phyloP scores from a whole-genome alignment of 805 yeast genomes.

The Ogataea neopini region DNA sequence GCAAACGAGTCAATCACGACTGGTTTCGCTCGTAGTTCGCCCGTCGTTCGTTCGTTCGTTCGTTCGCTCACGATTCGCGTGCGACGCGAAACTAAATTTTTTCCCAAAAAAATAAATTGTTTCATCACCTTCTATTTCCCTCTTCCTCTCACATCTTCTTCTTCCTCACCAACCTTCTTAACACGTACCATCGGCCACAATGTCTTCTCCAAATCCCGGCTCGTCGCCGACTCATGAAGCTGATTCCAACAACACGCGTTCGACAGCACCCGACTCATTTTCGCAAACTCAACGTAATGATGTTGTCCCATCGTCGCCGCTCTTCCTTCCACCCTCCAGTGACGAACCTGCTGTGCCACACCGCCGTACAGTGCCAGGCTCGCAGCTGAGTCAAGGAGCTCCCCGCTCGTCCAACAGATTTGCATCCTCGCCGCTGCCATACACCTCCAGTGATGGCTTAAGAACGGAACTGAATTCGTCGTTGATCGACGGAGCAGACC shows the following conservation, averaged over 20 bases:
- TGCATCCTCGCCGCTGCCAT: slow-evolving; percentile 52
- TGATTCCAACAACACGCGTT: slow-evolving; percentile 26
- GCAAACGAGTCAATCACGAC: too few relatives aligned
- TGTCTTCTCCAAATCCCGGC: slow-evolving; percentile 33
- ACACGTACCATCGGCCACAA: slow-evolving; percentile 1
- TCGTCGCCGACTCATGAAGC: slow-evolving; percentile 30
- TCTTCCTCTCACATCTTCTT: background rate
- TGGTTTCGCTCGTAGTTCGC: too few relatives aligned
- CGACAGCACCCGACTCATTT: slow-evolving; percentile 41
- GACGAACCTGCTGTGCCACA: slow-evolving; percentile 22
- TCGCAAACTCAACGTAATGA: slow-evolving; percentile 34
- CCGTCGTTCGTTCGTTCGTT: too few relatives aligned
- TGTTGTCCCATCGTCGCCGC: slow-evolving; percentile 56
- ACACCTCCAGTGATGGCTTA: slow-evolving; percentile 47
- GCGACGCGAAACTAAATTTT: slow-evolving; percentile 3
- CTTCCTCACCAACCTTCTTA: background rate
- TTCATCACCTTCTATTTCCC: background rate
- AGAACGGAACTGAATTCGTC: slow-evolving; percentile 34
- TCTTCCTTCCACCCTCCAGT: slow-evolving; percentile 52
- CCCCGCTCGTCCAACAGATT: slow-evolving; percentile 13
- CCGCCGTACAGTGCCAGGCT: slow-evolving; percentile 4
- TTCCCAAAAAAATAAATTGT: slow-evolving; percentile 5
- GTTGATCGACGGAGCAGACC: slow-evolving; percentile 7
- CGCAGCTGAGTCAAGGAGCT: slow-evolving; percentile 3
- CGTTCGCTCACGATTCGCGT: background rate